Conservation (phyloP, 257 asterid species). For the Penstemon barbatus region DNA sequence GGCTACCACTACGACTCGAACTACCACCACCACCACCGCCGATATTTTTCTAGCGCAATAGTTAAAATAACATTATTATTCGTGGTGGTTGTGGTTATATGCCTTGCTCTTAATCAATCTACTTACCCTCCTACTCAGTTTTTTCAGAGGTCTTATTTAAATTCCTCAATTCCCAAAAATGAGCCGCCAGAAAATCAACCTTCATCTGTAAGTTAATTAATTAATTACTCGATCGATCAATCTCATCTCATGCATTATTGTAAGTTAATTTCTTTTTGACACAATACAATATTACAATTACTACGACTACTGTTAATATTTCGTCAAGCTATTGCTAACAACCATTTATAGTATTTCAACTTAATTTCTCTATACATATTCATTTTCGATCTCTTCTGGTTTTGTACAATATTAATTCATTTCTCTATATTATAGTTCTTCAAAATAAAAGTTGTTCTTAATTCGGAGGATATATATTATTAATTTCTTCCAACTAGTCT, state of each 20-base stretch:
- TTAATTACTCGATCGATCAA: neutral
- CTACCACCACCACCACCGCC: constrained; percentile 15
- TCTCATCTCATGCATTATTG: neutral
- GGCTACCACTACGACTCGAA: constrained; percentile 6
- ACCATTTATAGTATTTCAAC: no score
- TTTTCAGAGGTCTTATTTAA: constrained; percentile 17
- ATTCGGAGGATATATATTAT: no score
- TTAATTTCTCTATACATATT: no score
- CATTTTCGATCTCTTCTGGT: no score
- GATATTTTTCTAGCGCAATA: neutral
- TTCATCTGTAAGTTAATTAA: neutral
- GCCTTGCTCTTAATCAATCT: constrained; percentile 24
- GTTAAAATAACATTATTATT: constrained; percentile 17
- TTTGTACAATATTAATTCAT: no score
- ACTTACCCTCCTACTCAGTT: constrained; percentile 22
- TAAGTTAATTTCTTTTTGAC: neutral
- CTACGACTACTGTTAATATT: no score
- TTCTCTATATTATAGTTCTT: no score
- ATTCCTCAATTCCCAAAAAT: neutral
- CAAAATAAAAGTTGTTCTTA: no score
- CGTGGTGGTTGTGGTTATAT: constrained; percentile 22
- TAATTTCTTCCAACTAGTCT: no score
- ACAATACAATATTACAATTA: no score
- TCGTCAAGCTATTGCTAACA: no score
- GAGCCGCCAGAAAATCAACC: neutral